phyloP scores from a whole-genome alignment of 2,329 filamentous ascomycete genomes.

The Cercospora sesami region DNA sequence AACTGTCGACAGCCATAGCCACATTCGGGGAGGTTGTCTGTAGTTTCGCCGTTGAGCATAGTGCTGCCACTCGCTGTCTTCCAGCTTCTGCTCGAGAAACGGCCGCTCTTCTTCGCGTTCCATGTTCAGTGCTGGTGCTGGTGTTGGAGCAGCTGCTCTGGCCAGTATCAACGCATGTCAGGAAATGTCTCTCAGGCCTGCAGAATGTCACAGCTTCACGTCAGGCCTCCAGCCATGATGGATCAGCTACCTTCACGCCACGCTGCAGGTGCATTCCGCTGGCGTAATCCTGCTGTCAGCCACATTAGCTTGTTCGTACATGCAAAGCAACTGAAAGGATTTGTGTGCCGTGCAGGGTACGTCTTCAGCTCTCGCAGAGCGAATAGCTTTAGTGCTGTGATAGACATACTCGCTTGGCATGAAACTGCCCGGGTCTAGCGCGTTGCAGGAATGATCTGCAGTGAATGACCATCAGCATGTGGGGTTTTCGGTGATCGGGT shows the following conservation, averaged over 20 bases:
- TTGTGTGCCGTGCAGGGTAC: background rate
- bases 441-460: slow-evolving; percentile 10
- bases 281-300: slow-evolving; percentile 7
- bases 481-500: background rate
- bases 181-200: background rate
- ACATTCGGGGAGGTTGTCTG: background rate
- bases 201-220: background rate
- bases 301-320: slow-evolving; percentile 9
- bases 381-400: slow-evolving; percentile 5
- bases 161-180: background rate
- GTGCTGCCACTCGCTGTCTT: background rate
- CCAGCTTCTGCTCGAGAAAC: slow-evolving; percentile 4
- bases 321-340: background rate
- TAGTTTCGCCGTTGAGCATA: background rate
- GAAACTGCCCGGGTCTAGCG: background rate
- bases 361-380: background rate
- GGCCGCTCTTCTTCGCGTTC: slow-evolving; percentile 11
- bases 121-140: background rate
- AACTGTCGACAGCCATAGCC: slow-evolving; percentile 13
- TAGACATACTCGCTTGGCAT: background rate
- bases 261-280: slow-evolving; percentile 4
- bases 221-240: background rate
- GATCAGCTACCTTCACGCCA: slow-evolving; percentile 1
- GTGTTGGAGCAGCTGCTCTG: background rate
- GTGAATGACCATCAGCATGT: slow-evolving; percentile 4